Percentiles rank a stretch among this genome's conserved stretches.
Evolutionary conservation across 495 filamentous ascomycete genomes (phyloP).

Genomic region (Penicillium canescens): DNA sequence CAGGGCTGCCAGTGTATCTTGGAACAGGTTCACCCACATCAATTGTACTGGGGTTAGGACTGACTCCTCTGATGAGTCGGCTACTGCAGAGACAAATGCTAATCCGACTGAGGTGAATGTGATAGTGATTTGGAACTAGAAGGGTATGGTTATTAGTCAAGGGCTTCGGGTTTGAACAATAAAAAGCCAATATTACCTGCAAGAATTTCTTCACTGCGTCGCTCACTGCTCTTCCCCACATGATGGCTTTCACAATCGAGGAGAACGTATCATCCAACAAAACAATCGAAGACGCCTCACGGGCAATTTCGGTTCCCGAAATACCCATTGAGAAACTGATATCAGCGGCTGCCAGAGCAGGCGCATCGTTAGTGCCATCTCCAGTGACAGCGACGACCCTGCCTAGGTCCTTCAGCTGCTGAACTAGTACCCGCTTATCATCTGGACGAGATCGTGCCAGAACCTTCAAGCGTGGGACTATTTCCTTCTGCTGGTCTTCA

Average conservation of each 20-base stretch:
- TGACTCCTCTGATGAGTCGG: constrained; percentile 53
- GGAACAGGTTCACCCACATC: constrained; percentile 81
- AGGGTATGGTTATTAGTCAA: background rate
- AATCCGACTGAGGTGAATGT: constrained; percentile 75
- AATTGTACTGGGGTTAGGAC: constrained; percentile 73
- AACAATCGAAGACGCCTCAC: constrained; percentile 78
- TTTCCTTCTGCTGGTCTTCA: constrained; percentile 59
- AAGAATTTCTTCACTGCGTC: constrained; percentile 78
- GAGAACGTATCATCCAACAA: constrained; percentile 80
- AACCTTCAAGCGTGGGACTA: constrained; percentile 69
- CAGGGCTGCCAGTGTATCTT: constrained; percentile 77
- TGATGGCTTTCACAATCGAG: constrained; percentile 73
- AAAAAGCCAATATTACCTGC: constrained; percentile 34
- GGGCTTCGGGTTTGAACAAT: too few relatives aligned
- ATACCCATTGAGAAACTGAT: constrained; percentile 86
- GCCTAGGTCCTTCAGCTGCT: constrained; percentile 61
- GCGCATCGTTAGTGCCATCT: constrained; percentile 79
- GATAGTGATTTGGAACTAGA: constrained; percentile 77
- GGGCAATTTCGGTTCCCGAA: constrained; percentile 76
- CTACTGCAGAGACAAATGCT: constrained; percentile 68
- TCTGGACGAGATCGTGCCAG: constrained; percentile 76
- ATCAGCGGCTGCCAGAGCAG: constrained; percentile 73
- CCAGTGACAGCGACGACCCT: constrained; percentile 75
- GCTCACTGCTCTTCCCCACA: constrained; percentile 76
- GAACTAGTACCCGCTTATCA: constrained; percentile 72